Evolutionary conservation across 2,329 filamentous ascomycete species (phyloP).

Genomic region (Purpureocillium takamizusanense): DNA sequence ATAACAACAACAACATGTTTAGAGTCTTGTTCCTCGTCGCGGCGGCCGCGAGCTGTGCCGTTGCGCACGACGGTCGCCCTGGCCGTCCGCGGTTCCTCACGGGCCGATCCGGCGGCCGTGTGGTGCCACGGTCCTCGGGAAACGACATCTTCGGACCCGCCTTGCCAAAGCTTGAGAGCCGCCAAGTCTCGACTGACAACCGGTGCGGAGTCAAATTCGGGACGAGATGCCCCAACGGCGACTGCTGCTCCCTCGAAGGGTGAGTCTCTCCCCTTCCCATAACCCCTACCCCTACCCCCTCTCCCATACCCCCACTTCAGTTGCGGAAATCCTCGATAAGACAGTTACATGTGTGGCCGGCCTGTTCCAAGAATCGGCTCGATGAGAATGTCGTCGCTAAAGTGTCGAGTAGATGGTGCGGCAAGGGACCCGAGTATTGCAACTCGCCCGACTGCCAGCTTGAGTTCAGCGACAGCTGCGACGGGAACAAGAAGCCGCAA

Average conservation of each 20-base stretch:
- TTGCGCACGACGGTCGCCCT: background rate
- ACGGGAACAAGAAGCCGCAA: slow-evolving; percentile 42
- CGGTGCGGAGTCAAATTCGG: slow-evolving; percentile 31
- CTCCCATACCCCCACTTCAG: too few relatives aligned
- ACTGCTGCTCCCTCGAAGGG: slow-evolving; percentile 35
- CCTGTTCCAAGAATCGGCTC: too few relatives aligned
- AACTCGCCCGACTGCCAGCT: slow-evolving; percentile 53
- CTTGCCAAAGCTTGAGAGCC: too few relatives aligned
- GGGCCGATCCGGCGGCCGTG: too few relatives aligned
- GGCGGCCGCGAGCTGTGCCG: background rate
- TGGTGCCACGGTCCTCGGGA: background rate
- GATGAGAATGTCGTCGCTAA: background rate
- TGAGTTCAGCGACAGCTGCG: slow-evolving; percentile 50
- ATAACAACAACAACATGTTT: too few relatives aligned
- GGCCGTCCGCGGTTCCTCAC: too few relatives aligned
- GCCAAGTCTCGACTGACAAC: slow-evolving; percentile 23
- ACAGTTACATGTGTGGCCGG: too few relatives aligned
- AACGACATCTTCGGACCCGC: background rate
- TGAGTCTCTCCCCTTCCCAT: too few relatives aligned
- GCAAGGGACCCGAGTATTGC: slow-evolving; percentile 45
- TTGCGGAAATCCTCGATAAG: too few relatives aligned
- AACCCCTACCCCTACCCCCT: too few relatives aligned
- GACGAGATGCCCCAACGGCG: slow-evolving; percentile 20
- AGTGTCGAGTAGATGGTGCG: slow-evolving; percentile 39
- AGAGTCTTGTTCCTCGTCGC: too few relatives aligned